These are phyloP conservation scores for Prosopis cineraria DNA, from an alignment of 306 rosid genomes.

Conservation along the genomic window DNA sequence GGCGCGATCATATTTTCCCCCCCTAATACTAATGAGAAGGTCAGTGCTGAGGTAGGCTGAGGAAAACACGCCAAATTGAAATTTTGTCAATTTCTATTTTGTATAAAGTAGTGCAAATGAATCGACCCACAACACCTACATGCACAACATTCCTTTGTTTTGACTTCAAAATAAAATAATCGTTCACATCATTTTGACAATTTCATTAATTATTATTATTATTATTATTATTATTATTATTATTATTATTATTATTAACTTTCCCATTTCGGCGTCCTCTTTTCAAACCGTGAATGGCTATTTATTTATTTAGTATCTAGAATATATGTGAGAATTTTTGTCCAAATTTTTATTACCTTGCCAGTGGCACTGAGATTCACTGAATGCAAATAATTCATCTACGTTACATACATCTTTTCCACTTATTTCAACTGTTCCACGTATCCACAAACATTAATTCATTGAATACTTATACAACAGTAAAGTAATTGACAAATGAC, in stretches of 20 bases:
- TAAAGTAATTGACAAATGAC: neutral
- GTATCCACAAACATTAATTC: neutral
- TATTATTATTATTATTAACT: neutral
- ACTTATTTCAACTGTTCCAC: neutral
- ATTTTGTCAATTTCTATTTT: neutral
- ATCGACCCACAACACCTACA: neutral
- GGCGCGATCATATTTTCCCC: no score
- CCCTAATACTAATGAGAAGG: neutral
- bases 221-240: neutral
- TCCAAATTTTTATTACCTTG: neutral
- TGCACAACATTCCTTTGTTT: neutral
- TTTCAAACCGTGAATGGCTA: neutral
- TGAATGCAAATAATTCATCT: neutral
- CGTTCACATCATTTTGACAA: neutral
- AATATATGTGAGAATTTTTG: neutral
- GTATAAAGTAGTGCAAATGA: neutral
- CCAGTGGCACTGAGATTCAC: neutral
- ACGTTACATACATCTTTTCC: neutral
- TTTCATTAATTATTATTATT: neutral
- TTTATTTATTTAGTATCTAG: neutral
- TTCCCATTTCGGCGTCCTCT: neutral
- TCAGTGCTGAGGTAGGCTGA: neutral
- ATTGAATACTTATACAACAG: neutral
- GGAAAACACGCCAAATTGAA: neutral
- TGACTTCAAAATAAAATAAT: neutral